A percentile compares a stretch with the other conserved stretches of the same genome.
Conservation (phyloP, 2,329 filamentous ascomycete species). For the Ascochyta rabiei region DNA sequence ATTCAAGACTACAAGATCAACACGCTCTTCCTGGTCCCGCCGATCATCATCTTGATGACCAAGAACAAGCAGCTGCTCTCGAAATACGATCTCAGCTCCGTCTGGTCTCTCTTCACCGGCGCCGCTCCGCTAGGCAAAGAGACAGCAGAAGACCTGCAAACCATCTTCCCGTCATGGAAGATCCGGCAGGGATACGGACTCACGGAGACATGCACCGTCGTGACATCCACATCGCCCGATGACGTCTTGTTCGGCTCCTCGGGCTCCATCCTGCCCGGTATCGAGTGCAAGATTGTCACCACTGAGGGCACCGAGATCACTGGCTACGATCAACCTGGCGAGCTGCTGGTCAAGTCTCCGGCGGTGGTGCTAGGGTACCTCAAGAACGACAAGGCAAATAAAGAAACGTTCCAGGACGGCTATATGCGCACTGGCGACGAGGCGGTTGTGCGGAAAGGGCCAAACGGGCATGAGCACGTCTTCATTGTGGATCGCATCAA, state of each 20-base stretch:
- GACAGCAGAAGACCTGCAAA: constrained; percentile 68
- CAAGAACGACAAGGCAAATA: constrained; percentile 82
- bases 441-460: constrained; percentile 63
- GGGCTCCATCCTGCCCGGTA: constrained; percentile 70
- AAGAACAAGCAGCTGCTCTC: constrained; percentile 66
- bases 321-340: constrained; percentile 74
- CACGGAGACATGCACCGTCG: constrained; percentile 77
- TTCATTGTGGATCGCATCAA: constrained; percentile 85
- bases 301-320: constrained; percentile 73
- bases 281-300: constrained; percentile 70
- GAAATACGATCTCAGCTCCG: constrained; percentile 74
- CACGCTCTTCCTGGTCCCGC: constrained; percentile 74
- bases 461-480: constrained; percentile 74
- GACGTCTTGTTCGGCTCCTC: constrained; percentile 76
- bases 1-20: constrained; percentile 74
- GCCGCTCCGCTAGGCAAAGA: constrained; percentile 80
- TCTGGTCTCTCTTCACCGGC: constrained; percentile 71
- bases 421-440: constrained; percentile 84
- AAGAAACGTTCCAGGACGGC: constrained; percentile 76
- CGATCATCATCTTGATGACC: constrained; percentile 78
- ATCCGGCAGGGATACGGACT: constrained; percentile 78
- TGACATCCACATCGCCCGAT: constrained; percentile 62
- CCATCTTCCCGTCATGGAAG: constrained; percentile 67
- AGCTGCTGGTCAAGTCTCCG: constrained; percentile 74
- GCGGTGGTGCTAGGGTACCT: constrained; percentile 82